Base-by-base conservation (phyloP, 1,284 basidiomycete species). In the Cutaneotrichosporon sp. region DNA sequence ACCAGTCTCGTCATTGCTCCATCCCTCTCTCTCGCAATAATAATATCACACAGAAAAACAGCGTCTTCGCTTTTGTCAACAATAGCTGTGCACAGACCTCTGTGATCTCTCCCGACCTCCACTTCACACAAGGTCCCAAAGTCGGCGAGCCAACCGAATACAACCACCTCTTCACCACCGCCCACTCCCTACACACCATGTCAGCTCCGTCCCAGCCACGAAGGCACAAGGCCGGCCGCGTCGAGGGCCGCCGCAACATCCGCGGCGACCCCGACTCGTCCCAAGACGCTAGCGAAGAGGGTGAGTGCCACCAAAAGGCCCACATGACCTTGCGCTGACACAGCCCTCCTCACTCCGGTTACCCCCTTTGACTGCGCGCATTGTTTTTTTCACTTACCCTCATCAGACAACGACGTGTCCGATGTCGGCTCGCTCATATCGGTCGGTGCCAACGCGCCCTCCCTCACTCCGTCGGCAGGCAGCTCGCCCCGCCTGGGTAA, bases 211-310 rank as follows among this genome's bases (percentile, higher is more conserved):
- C 46, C 9, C 56, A 46, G 47, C 54, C 54, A 23, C 44, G 51
- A 34, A 37, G 51, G 46, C 52, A 55, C 46, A 50, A 45, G 44
- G 46, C 48, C 37, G 50, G 46, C 14, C 54, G 54, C 42, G 56
- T 52, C 26, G 35, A 52, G 38, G 56, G 50, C 14, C 50, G 57
- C 10, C 54, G 57, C 38, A 41, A 49, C 30, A 23, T 34, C 8
- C 36, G 41, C 9, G 40, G 51, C 13, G 57, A 59, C 26, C 46
- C 52, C 34, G 55, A 49, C 26, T 69, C 68, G 45, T 73, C 71
- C 22, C 61, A 67, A 58, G 71, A 75, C 59, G 73, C 73, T 9
- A 73, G 71, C 51, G 73, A 73, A 47, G 73, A 75, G 55, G 73
- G 70, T 73, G 52, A 60, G 68, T 38, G 15, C 18, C 18, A n/a